Evolutionary conservation across 805 yeast species (phyloP).

Genomic region (Peterozyma xylosa): DNA sequence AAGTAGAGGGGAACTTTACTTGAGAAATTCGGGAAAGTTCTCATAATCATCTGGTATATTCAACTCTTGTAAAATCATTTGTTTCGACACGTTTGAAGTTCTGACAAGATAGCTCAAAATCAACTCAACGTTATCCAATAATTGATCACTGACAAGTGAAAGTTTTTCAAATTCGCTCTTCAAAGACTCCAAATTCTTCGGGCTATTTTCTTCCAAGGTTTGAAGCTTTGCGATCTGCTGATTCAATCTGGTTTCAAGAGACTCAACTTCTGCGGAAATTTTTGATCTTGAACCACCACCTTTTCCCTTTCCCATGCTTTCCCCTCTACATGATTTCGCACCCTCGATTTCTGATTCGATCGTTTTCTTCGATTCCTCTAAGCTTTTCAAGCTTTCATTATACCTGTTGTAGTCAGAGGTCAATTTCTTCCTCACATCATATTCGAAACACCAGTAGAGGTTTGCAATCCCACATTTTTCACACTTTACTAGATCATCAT

Average conservation of each 20-base stretch:
- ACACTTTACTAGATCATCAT: slow-evolving; percentile 39
- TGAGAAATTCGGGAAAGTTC: too few relatives aligned
- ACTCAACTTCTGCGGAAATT: slow-evolving; percentile 1
- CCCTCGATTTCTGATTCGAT: slow-evolving; percentile 9
- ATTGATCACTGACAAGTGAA: background rate
- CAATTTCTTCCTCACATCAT: slow-evolving; percentile 14
- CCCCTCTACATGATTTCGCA: slow-evolving; percentile 8
- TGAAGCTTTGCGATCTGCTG: slow-evolving; percentile 1
- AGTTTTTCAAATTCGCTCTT: background rate
- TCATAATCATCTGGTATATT: too few relatives aligned
- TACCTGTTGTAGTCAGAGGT: slow-evolving; percentile 9
- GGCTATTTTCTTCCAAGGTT: slow-evolving; percentile 2
- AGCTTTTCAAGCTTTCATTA: slow-evolving; percentile 13
- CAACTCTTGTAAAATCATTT: too few relatives aligned
- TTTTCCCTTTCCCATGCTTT: slow-evolving; percentile 10
- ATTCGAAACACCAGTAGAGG: slow-evolving; percentile 42
- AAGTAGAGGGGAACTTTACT: too few relatives aligned
- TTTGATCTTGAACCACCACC: background rate
- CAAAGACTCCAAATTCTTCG: background rate
- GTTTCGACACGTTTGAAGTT: too few relatives aligned
- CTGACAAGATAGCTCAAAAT: background rate
- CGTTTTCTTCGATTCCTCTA: slow-evolving; percentile 8
- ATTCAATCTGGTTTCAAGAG: slow-evolving; percentile 5
- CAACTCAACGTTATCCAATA: slow-evolving; percentile 1
- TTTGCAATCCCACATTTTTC: slow-evolving; percentile 51